Conservation (phyloP, 2,329 filamentous ascomycete genomes). For the Mariannaea elegans region DNA sequence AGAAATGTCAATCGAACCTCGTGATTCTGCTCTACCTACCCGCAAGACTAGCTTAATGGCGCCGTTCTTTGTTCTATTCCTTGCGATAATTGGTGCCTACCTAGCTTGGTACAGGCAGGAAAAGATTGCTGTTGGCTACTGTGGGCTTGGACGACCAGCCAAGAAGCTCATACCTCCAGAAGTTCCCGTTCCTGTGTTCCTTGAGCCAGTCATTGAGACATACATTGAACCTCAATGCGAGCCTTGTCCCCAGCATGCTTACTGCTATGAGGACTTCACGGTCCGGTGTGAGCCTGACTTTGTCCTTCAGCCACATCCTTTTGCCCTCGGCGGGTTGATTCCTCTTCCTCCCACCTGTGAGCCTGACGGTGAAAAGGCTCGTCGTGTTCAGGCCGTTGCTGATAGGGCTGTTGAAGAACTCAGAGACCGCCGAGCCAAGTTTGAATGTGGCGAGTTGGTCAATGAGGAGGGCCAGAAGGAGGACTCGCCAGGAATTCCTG, state of each 20-base stretch:
- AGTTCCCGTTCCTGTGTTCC: constrained; percentile 73
- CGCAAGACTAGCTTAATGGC: constrained; percentile 63
- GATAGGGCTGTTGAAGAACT: constrained; percentile 89
- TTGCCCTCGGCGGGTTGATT: constrained; percentile 81
- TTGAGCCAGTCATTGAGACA: constrained; percentile 71
- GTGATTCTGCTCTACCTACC: constrained; percentile 49
- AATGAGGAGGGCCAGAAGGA: constrained; percentile 68
- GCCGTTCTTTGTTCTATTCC: constrained; percentile 75
- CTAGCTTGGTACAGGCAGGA: constrained; percentile 90
- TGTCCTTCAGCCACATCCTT: constrained; percentile 82
- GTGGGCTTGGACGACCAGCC: constrained; percentile 78
- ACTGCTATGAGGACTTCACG: constrained; percentile 81
- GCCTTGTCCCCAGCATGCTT: constrained; percentile 87
- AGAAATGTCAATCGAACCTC: constrained; percentile 54
- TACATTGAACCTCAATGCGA: constrained; percentile 85
- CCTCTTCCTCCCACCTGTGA: constrained; percentile 93
- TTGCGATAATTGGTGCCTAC: constrained; percentile 76
- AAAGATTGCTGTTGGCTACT: constrained; percentile 96
- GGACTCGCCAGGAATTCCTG: constrained; percentile 67
- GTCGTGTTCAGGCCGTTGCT: constrained; percentile 85
- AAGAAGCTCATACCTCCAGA: constrained; percentile 59
- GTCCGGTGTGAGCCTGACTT: constrained; percentile 89
- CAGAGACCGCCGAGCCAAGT: constrained; percentile 84
- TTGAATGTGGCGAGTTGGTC: constrained; percentile 82
- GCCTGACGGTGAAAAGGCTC: constrained; percentile 90